phyloP scores from a whole-genome alignment of 2,329 filamentous ascomycete genomes.

The Tolypocladium album region DNA sequence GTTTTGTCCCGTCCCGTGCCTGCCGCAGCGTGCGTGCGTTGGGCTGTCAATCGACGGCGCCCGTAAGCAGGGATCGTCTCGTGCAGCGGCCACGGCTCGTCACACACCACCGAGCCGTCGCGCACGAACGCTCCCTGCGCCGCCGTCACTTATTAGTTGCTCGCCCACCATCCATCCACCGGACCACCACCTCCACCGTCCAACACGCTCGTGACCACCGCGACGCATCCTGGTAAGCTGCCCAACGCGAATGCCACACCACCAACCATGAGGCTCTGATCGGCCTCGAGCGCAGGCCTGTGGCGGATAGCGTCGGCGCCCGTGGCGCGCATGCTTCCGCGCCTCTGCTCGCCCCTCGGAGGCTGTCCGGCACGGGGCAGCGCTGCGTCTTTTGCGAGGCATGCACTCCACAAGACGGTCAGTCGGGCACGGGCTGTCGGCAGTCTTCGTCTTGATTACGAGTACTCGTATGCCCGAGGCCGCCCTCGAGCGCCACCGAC shows the following conservation, averaged over 20 bases:
- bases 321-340: not conserved
- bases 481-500: not conserved
- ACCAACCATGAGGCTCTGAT: not conserved
- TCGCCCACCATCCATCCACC: not conserved
- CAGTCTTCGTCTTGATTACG: not conserved
- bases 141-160: not conserved
- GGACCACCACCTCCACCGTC: not conserved
- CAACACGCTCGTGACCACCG: not conserved
- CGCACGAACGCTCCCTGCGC: not conserved
- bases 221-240: not conserved
- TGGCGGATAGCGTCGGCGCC: not conserved
- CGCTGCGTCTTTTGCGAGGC: not conserved
- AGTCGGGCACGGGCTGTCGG: not conserved
- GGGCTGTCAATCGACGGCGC: not conserved
- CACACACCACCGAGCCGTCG: not conserved
- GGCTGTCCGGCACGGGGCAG: not conserved
- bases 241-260: not conserved
- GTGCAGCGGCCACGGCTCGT: not conserved
- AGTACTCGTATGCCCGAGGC: not conserved
- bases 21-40: not conserved
- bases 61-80: not conserved
- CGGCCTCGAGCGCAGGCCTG: not conserved
- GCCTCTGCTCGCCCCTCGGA: not conserved
- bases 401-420: not conserved
- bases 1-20: not conserved